Evolutionary conservation across 352 stramenopile genomes (phyloP), one percentile per base, ranked within the genome.

Genomic region (Pythium aphanidermatum): DNA sequence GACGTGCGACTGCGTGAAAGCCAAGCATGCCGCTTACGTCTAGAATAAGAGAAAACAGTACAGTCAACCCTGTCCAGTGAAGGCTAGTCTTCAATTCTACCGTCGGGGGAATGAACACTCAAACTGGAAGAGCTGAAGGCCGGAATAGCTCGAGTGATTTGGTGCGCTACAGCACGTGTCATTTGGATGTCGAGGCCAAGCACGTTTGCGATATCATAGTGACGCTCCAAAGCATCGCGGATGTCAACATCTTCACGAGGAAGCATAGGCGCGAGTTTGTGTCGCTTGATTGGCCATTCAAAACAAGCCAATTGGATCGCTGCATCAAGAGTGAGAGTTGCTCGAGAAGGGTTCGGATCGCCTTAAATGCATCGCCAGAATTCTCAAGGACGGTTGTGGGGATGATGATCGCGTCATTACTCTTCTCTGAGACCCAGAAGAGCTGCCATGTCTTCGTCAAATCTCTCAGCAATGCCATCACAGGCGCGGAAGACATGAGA

Each of bases 391-490:
- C 52, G 34, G 26, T 27, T 59, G 24, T 62, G 5, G 39, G 16
- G 46, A 68, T 63, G 23, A 16, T 32, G 30, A 37, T 34, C 12
- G 24, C 4, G n/a, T 32, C 51, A 11, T 21, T 20, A 13, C 24
- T 51, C 46, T 34, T 62, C 2, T 60, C 55, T 5, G 65, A 54
- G 33, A 71, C 46, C 57, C 60, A 74, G 28, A 68, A 74, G 45
- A 69, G 71, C 23, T 46, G 16, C 62, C 62, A 72, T 53, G 40
- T 16, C 14, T 30, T 13, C 13, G n/a, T 57, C 28, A 72, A 60
- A 48, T 73, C 53, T 20, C 55, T 70, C 32, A 76, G 44, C 14
- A 76, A 43, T 41, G 63, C 62, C 43, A 70, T 59, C 39, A 73
- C 51, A 51, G 55, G 43, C 32, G 68, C 25, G 9, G 40, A 29